Conservation (phyloP, 805 yeast species). For the Dipodascus geniculatus region DNA sequence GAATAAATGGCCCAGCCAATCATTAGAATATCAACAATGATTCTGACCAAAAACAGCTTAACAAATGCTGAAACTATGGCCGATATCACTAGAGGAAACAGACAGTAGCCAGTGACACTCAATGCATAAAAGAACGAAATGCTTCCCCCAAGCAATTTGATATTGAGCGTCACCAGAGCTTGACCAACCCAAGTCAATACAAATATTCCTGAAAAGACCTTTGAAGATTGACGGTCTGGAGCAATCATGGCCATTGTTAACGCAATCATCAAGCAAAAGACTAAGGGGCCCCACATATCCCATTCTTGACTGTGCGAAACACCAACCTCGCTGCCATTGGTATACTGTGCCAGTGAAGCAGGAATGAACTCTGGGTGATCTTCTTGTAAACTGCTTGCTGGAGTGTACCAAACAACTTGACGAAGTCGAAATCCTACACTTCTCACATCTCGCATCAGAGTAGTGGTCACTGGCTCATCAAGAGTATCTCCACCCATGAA, state of each 20-base stretch:
- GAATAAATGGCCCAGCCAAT: constrained; percentile 56
- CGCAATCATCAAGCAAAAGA: constrained; percentile 46
- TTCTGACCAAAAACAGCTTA: constrained; percentile 37
- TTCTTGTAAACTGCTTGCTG: constrained; percentile 10
- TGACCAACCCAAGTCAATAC: constrained; percentile 53
- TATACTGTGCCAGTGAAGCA: constrained; percentile 3
- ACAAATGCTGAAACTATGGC: constrained; percentile 38
- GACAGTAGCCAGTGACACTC: constrained; percentile 58
- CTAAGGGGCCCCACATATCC: constrained; percentile 60
- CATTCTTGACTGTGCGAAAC: constrained; percentile 32
- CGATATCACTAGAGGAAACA: constrained; percentile 52
- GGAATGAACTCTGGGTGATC: constrained; percentile 1
- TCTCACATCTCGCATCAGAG: constrained; percentile 37
- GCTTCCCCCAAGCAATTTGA: constrained; percentile 48
- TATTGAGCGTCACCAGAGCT: constrained; percentile 48
- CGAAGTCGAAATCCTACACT: constrained; percentile 33
- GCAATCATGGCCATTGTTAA: constrained; percentile 36
- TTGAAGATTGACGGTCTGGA: constrained; percentile 33
- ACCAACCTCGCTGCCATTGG: constrained; percentile 14
- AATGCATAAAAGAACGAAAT: constrained; percentile 58
- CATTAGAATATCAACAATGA: constrained; percentile 34
- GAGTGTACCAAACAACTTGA: constrained; percentile 33
- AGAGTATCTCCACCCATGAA: constrained; percentile 60
- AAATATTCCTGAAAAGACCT: constrained; percentile 54
- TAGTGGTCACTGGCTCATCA: constrained; percentile 55